Base-by-base conservation (phyloP, 208 protist species). In the Trypanosoma platydactyli region DNA sequence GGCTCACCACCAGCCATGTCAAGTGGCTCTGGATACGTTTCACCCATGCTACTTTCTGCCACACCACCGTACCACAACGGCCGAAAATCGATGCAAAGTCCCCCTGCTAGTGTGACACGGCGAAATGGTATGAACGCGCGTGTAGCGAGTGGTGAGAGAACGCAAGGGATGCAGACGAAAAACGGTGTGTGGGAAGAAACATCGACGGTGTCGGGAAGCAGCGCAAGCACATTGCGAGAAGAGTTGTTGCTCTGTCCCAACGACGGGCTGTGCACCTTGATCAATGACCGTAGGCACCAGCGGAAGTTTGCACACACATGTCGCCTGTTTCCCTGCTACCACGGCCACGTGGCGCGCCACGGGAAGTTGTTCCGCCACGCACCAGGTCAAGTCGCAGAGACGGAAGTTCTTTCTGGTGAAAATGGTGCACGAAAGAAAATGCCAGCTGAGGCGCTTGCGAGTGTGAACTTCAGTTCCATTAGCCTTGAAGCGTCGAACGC, bases 241-340 rank as follows among this genome's bases (percentile, higher is more conserved):
- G 77, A 92, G 27, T 68, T 95, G 6, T 63, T 74, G 1, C 63
- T 93, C 0, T 95, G 89, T 64, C 82, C 86, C 1, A 81, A 88
- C 24, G 89, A 95, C 61, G 82, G 77, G 52, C 53, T 75, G 5
- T 95, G 89, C 59, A 71, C 80, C 3, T 22, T 76, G 5, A 92
- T 95, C 56, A 95, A 95, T 58, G 83, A 93, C 63, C 76, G 83
- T 33, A 86, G 88, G 46, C 89, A 95, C 65, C 89, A 95, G 65
- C 70, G 80, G 48, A 86, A 83, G 68, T 93, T 76, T 60, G 82
- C 84, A 6, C 89, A 95, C 76, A 95, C 89, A 11, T 95, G 89
- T 57, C 89, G 89, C 2, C 68, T 95, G 4, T 91, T 88, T 45
- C 89, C 89, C 0, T 95, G 89, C 60, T 95, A 93, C 66, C 89